Evolutionary conservation across 352 stramenopile species (phyloP).

Genomic region (Aphanomyces invadans): DNA sequence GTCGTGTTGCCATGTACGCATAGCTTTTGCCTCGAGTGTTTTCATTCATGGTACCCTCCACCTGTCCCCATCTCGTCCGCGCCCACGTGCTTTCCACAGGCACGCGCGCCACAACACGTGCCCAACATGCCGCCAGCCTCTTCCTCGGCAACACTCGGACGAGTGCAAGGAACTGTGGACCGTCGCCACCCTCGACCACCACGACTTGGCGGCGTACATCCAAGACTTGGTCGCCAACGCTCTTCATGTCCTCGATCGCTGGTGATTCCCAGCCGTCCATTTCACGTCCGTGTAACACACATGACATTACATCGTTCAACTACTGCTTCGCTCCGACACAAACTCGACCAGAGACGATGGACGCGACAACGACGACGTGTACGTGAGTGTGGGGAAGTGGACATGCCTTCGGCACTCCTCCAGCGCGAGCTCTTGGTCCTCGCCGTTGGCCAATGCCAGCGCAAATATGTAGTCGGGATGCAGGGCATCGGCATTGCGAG

Average conservation of each 20-base stretch:
- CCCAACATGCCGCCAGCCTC: conserved; percentile 57
- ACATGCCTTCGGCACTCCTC: conserved; percentile 5
- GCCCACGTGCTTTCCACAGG: conserved; percentile 24
- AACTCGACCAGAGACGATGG: background rate
- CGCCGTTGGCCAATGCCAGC: background rate
- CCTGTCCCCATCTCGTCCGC: background rate
- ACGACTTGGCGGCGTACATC: conserved; percentile 58
- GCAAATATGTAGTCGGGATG: conserved; percentile 22
- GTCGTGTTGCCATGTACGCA: conserved; percentile 64
- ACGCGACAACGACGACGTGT: background rate
- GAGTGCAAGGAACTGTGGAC: conserved; percentile 52
- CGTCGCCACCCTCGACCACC: conserved; percentile 56
- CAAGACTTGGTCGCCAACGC: conserved; percentile 60
- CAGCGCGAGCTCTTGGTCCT: conserved; percentile 18
- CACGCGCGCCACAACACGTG: conserved; percentile 63
- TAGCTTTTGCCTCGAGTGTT: conserved; percentile 71
- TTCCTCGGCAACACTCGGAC: conserved; percentile 44
- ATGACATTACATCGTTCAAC: background rate
- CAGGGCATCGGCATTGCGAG: too few species aligned
- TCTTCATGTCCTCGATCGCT: conserved; percentile 62
- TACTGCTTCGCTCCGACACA: background rate
- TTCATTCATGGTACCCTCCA: conserved; percentile 48
- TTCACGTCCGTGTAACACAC: background rate
- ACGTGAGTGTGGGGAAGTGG: conserved; percentile 20
- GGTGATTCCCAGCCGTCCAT: background rate